Base-by-base conservation (phyloP, 352 stramenopile genomes). In the Phytophthora pistaciae region DNA sequence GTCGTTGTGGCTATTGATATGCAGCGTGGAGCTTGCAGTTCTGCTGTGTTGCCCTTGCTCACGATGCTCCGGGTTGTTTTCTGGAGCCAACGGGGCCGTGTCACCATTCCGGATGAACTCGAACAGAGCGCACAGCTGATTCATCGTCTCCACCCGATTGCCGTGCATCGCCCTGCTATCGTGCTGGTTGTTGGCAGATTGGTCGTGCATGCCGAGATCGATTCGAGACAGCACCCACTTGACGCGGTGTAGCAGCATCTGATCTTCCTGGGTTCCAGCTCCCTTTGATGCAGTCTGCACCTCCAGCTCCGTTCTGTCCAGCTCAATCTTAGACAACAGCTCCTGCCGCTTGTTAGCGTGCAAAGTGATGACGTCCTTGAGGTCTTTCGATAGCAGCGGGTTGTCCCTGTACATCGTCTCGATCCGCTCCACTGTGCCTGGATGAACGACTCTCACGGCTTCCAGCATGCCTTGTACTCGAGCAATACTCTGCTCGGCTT, bases 181-280 rank as follows among this genome's bases (percentile, higher is more conserved):
- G n/a, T 56, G 46, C 53, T 66, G 71, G 33, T 74, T 66, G 49
- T 23, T 63, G n/a, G 44, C 23, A 23, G 14, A 14, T 61, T 72
- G 63, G 23, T 67, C 25, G 14, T 66, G n/a, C 56, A 63, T 62
- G 3, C 75, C 58, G 4, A 95, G 72, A 60, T 93, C 82, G 11
- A 95, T 56, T 0, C 84, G 81, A 13, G 84, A 93, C 36, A 95
- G 73, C 29, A 95, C 79, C 87, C 87, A 95, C 62, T 93, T 95
- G 42, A 93, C 78, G 1, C 87, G 79, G 29, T 92, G 84, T 21
- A 95, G 59, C 20, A 95, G 64, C 65, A 92, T 68, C 58, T 92
- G 84, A 56, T 95, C 85, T 18, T 84, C 84, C 42, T 79, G 67
- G 0, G 31, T 63, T 27, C 64, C 70, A 44, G 65, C 48, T 29